Base-by-base conservation (phyloP, 306 rosid species). In the Pyrus pyrifolia region DNA sequence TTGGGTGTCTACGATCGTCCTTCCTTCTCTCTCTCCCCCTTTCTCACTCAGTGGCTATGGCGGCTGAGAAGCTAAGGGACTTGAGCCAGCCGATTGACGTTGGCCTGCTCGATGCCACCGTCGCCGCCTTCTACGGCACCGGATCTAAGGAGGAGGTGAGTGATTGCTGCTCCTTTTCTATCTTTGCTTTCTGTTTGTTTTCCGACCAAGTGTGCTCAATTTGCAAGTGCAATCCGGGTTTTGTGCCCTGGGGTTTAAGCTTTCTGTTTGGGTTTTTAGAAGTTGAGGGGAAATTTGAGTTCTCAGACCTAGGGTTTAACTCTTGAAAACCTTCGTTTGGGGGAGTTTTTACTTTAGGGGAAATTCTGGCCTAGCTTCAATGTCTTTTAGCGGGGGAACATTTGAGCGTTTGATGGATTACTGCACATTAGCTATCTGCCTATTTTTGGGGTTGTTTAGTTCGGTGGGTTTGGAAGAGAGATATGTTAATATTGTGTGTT, bases 121-220 rank as follows among this genome's bases (percentile, higher is more conserved):
- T 96, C 33, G 85, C 96, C 14, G 99, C 99, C 83, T 96, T 96
- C 87, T 96, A 96, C 75, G 99, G 99, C 83, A 96, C 99, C 77
- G 99, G 98, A 96, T 96, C 99, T 92, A 96, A 92, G 82, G 93
- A 87, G 81, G 97, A 96, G 97, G 99, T 89, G 58, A 78, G 80
- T 21, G 59, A 27, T 72, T 72, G 15, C 35, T 62, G 75, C 53
- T 59, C 6, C 15, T 71, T 64, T 40, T 38, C 19, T 61, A 21
- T 45, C 33, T 22, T 7, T 27, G 10, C 38, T 66, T 9, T 33
- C 33, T 73, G 40, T 77, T 68, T 35, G 33, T 15, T 70, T 74
- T 29, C n/a, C 27, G 25, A 30, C 64, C n/a, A 33, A 4, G 69
- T 33, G 64, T 61, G 22, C 29, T 27, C 8, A n/a, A 65, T 60